Conservation (phyloP, 2,329 filamentous ascomycete species). For the Cercospora sp. region DNA sequence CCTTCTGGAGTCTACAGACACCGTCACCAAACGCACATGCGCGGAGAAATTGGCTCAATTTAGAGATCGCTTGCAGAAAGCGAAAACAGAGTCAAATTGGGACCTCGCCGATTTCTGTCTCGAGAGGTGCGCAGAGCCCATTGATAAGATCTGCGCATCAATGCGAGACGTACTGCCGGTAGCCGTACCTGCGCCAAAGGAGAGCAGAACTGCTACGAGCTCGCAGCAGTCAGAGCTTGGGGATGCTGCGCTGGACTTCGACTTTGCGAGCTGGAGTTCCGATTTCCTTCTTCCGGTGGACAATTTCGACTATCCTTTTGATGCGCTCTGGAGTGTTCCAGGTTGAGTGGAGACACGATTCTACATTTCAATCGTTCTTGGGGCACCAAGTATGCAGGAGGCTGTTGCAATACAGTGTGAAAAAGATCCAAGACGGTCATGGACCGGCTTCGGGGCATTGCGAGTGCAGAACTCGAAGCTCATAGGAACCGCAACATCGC, state of each 20-base stretch:
- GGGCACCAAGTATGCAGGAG: neutral
- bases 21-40: conserved; percentile 50
- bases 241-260: neutral
- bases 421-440: no score
- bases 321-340: conserved; percentile 25
- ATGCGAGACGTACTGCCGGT: neutral
- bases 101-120: conserved; percentile 58
- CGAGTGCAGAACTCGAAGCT: neutral
- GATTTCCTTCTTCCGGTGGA: conserved; percentile 16
- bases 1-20: conserved; percentile 53
- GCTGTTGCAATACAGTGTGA: neutral
- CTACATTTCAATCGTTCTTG: neutral
- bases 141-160: conserved; percentile 37
- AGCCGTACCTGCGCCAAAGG: neutral
- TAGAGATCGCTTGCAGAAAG: conserved; percentile 6
- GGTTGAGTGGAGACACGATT: neutral
- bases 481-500: neutral
- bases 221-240: neutral
- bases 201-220: neutral
- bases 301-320: conserved; percentile 18
- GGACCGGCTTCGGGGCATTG: no score
- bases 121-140: conserved; percentile 44
- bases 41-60: conserved; percentile 33
- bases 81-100: conserved; percentile 40
- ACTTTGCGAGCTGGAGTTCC: neutral